These are phyloP conservation scores for Isabelozyma heimii DNA, from an alignment of 805 yeast species.

Conservation along the genomic window DNA sequence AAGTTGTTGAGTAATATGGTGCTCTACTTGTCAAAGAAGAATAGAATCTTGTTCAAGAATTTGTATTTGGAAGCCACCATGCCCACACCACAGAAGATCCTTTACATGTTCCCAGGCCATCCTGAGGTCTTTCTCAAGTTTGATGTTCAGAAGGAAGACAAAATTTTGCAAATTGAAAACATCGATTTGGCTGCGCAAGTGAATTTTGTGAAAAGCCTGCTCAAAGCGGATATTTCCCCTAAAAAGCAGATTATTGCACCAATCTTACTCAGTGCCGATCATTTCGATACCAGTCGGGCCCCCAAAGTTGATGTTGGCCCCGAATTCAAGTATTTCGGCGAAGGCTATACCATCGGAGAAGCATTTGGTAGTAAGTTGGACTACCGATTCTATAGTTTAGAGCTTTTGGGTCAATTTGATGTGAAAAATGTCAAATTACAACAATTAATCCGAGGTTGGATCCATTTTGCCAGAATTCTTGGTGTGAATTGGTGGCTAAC, in stretches of 20 bases:
- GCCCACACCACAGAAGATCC: neutral
- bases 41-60: neutral
- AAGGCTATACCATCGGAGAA: neutral
- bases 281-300: neutral
- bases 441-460: constrained; percentile 1
- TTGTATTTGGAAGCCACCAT: neutral
- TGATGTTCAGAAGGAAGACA: neutral
- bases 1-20: neutral
- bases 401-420: neutral
- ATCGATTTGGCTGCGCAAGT: neutral
- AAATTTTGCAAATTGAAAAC: neutral
- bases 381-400: neutral
- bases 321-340: constrained; percentile 1
- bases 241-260: neutral
- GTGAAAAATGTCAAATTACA: constrained; percentile 2
- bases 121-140: neutral
- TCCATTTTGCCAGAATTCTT: neutral
- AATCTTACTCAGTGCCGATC: neutral
- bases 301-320: neutral
- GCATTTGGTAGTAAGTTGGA: neutral
- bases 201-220: neutral
- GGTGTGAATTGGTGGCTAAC: constrained; percentile 1
- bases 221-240: neutral
- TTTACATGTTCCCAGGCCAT: constrained; percentile 1
- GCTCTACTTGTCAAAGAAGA: neutral